Evolutionary conservation across 148 eudicot genomes (phyloP), one percentile per base, ranked within the genome.

Genomic region (Spergularia bocconei): DNA sequence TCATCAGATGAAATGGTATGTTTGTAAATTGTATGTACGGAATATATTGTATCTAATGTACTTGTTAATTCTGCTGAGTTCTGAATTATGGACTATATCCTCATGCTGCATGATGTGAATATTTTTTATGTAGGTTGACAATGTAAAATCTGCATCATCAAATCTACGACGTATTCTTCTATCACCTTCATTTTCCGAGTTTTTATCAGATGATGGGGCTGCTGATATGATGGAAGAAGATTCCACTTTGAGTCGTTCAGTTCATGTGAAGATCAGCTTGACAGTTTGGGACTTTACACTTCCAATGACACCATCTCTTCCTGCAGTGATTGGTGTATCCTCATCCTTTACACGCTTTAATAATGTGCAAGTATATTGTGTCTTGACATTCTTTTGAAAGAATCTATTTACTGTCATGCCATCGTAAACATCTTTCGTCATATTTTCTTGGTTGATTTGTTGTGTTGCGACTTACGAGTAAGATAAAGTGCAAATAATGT

Each of bases 251-350:
- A 86, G 70, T 79, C 88, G 76, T 61, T 90, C 97, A 44, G 80
- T 92, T 73, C 87, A 88, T 23, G 75, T 95, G 81, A 95, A 95
- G 86, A 63, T 95, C 71, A 83, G 80, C 79, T 76, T 95, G 88
- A 92, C 97, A 56, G 92, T 95, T 44, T 95, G 99, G 99, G 97
- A 95, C 76, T 95, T 90, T 51, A 86, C 87, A 48, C 93, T 95
- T 70, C 99, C 99, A 20, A 82, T 69, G 23, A 92, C 99, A 21
- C 99, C 99, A 78, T 95, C 97, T 29, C 90, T 95, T 82, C 99
- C 99, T 57, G 99, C 99, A 74, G 99, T 92, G 63, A 92, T 95
- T 80, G 99, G 99, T 79, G 99, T 95, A 95, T 95, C 99, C 99
- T 89, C 53, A 57, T 36, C 67, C 70, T 72, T 60, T 70, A 7